A percentile compares a stretch with the other conserved stretches of the same genome.
Evolutionary conservation across 2,329 filamentous ascomycete genomes (phyloP).

Genomic region (Laburnicola sp.): DNA sequence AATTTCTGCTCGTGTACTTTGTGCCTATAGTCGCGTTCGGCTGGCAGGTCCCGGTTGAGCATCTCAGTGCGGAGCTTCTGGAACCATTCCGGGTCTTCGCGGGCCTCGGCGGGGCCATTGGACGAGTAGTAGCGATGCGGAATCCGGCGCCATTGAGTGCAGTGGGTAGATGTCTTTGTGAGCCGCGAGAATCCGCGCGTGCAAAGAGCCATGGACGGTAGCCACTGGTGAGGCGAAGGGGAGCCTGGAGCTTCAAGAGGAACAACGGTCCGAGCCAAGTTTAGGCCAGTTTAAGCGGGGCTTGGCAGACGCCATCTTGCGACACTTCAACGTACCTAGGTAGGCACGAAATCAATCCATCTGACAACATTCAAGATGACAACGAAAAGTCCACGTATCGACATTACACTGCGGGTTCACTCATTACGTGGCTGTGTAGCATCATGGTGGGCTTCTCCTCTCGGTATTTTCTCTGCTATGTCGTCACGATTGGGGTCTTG

Average conservation of each 20-base stretch:
- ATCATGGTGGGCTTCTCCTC: neutral
- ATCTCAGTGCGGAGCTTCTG: slow-evolving; percentile 41
- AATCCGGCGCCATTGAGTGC: slow-evolving; percentile 21
- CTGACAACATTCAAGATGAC: no score
- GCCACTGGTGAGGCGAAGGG: neutral
- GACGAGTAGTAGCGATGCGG: slow-evolving; percentile 21
- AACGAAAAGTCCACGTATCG: no score
- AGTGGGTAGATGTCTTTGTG: slow-evolving; percentile 12
- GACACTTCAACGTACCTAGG: no score
- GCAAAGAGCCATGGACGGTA: slow-evolving; percentile 22
- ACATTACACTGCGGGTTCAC: no score
- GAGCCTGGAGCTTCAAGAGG: no score
- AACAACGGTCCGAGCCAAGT: no score
- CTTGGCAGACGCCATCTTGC: slow-evolving; percentile 1
- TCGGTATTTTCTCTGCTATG: neutral
- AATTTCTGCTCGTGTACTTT: slow-evolving; percentile 66
- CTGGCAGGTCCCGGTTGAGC: slow-evolving; percentile 53
- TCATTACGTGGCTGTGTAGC: no score
- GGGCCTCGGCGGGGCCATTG: neutral
- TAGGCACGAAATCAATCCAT: no score
- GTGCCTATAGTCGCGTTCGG: slow-evolving; percentile 60
- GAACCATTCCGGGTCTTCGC: slow-evolving; percentile 29
- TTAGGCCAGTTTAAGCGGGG: neutral
- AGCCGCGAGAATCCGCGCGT: slow-evolving; percentile 19
- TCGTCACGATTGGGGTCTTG: neutral